Percentiles rank a stretch among this genome's conserved stretches.
These are phyloP conservation scores for Dissophora globulifera DNA, from an alignment of 192 early-diverging fungal genomes.

Conservation along the genomic window DNA sequence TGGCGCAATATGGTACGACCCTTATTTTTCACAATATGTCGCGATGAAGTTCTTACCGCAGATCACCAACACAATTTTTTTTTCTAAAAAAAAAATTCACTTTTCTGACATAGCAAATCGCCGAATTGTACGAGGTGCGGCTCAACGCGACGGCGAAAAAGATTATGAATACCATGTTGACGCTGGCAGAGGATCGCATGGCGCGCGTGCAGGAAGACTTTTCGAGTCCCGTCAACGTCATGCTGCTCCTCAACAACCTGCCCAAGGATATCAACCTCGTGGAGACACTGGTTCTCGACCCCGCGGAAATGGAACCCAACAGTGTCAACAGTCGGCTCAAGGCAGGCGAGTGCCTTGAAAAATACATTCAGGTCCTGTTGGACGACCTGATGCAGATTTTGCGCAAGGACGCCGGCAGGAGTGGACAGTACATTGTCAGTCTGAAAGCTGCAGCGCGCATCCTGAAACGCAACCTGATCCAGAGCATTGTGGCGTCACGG, in stretches of 20 bases:
- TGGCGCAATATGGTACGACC: conserved; percentile 67
- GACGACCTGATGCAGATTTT: conserved; percentile 65
- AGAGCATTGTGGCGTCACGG: conserved; percentile 65
- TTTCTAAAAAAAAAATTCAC: too few species aligned
- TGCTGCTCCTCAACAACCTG: conserved; percentile 17
- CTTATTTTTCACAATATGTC: too few species aligned
- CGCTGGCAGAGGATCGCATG: conserved; percentile 66
- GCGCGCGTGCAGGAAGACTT: conserved; percentile 61
- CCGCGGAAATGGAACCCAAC: conserved; percentile 21
- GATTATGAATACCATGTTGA: conserved; percentile 68
- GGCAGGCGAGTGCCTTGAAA: conserved; percentile 57
- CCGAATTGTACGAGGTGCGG: conserved; percentile 64
- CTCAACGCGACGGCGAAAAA: conserved; percentile 72
- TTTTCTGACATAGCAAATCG: conserved; percentile 63
- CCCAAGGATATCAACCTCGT: conserved; percentile 31
- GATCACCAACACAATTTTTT: too few species aligned
- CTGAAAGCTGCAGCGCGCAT: conserved; percentile 64
- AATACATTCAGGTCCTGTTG: conserved; percentile 69
- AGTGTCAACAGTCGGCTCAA: conserved; percentile 22
- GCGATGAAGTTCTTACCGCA: too few species aligned
- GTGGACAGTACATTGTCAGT: conserved; percentile 68
- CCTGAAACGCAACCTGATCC: conserved; percentile 67
- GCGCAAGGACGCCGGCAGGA: conserved; percentile 66
- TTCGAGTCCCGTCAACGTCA: conserved; percentile 22
- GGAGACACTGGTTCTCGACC: conserved; percentile 38